phyloP scores from a whole-genome alignment of 1,284 basidiomycete genomes.

The Sutorius eximius region DNA sequence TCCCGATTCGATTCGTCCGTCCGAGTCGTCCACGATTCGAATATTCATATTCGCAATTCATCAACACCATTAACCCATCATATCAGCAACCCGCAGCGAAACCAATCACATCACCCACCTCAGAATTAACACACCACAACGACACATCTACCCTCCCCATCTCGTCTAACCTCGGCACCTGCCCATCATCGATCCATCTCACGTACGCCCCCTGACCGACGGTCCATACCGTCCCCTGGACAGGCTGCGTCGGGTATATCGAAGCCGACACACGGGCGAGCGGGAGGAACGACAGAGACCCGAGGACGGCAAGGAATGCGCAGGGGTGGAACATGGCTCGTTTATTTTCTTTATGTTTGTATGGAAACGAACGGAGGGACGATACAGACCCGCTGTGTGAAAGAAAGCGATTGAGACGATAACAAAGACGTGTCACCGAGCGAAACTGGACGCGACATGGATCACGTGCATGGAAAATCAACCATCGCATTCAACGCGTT shows the following conservation, averaged over 20 bases:
- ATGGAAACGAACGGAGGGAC: background rate
- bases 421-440: too few relatives aligned
- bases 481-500: conserved; percentile 7
- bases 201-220: conserved; percentile 42
- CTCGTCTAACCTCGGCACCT: conserved; percentile 38
- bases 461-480: conserved; percentile 32
- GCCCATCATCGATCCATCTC: conserved; percentile 49
- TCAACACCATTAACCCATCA: too few relatives aligned
- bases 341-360: background rate
- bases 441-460: conserved; percentile 13
- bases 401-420: conserved; percentile 1
- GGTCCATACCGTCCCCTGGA: conserved; percentile 43
- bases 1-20: too few relatives aligned
- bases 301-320: conserved; percentile 7
- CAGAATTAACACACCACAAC: conserved; percentile 32
- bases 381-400: conserved; percentile 30
- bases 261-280: conserved; percentile 21
- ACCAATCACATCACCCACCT: too few relatives aligned
- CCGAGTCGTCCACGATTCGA: too few relatives aligned
- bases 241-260: conserved; percentile 51
- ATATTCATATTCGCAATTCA: too few relatives aligned
- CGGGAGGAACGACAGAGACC: background rate
- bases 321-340: conserved; percentile 10
- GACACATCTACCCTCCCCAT: conserved; percentile 45
- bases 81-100: too few relatives aligned